Evolutionary conservation across 2,329 filamentous ascomycete genomes (phyloP).

Genomic region (Dactylella cylindrospora): DNA sequence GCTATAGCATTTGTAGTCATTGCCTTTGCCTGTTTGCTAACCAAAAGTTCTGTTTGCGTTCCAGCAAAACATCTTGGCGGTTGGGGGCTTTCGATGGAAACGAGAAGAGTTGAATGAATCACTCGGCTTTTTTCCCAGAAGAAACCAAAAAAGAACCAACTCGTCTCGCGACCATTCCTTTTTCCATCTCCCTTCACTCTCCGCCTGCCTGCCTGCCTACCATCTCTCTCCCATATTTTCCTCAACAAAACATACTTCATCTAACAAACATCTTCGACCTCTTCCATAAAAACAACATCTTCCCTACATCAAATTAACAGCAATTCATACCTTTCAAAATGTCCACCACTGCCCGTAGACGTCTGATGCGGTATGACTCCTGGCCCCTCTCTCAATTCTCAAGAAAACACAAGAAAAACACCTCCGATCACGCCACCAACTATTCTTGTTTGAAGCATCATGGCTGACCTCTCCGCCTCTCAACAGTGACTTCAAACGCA

Average conservation of each 20-base stretch:
- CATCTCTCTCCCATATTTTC: neutral
- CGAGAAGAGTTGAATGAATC: too few relatives aligned
- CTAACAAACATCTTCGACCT: neutral
- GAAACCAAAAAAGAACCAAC: too few relatives aligned
- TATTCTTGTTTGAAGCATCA: conserved; percentile 28
- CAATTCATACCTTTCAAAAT: conserved; percentile 57
- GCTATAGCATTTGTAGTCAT: too few relatives aligned
- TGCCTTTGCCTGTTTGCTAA: too few relatives aligned
- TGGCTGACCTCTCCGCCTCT: conserved; percentile 31
- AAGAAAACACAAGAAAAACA: conserved; percentile 18
- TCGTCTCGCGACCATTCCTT: conserved; percentile 14
- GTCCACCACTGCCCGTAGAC: conserved; percentile 93
- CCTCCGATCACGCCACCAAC: conserved; percentile 14
- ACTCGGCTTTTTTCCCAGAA: too few relatives aligned
- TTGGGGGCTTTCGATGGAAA: too few relatives aligned
- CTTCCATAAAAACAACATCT: conserved; percentile 1
- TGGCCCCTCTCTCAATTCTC: conserved; percentile 7
- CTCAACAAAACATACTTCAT: neutral
- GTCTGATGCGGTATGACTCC: conserved; percentile 80
- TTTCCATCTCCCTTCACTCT: neutral
- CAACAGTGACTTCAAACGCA: conserved; percentile 65
- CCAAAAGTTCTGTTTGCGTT: too few relatives aligned
- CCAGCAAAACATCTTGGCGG: too few relatives aligned
- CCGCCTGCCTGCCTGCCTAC: neutral
- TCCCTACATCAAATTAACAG: conserved; percentile 5